Base-by-base conservation (phyloP, 768 basidiomycete genomes). In the Lactarius hengduanensis region DNA sequence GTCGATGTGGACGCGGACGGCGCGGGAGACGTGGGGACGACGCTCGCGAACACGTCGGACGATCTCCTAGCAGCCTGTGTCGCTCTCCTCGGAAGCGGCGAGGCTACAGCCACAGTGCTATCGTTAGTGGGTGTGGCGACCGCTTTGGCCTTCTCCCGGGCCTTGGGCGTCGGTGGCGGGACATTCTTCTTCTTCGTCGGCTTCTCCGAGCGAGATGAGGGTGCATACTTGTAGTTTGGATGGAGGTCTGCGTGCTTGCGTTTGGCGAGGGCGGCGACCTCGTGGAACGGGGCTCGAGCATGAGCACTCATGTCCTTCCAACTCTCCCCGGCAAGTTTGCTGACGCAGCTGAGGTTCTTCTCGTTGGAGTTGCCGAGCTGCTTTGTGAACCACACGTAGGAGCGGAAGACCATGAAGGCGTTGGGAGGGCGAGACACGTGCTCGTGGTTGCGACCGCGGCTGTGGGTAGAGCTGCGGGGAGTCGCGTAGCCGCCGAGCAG, bases 361-460 rank as follows among this genome's bases (percentile, higher is more conserved):
- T 90, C 89, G 59, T 84, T 78, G 45, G 76, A 75, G 40, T 64
- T 41, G 18, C 53, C 50, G 22, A 81, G 74, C 43, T 80, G 77
- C 3, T 80, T 77, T 67, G 82, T 82, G 60, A 79, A 76, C 77
- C 90, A 83, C 54, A 89, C 82, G 72, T 83, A 83, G 22, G 87
- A 91, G 47, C 92, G 86, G 74, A 85, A 94, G 66, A 93, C 79
- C 77, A 94, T 92, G 80, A 94, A 96, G 11, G 92, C 88, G 72
- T 95, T 96, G 63, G 89, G 82, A 1, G 93, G 93, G 16, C 92
- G 86, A 38, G 86, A 86, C 43, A 93, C 83, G 73, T 86, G 86
- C 41, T 79, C 80, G 11, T 72, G 76, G 72, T 74, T 76, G 72
- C 76, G 77, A 69, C 77, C 79, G 63, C 79, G 78, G 0, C 74